A percentile compares a stretch with the other conserved stretches of the same genome.
These are phyloP conservation scores for Ogataea pignaliae DNA, from an alignment of 805 yeast genomes.

Conservation along the genomic window DNA sequence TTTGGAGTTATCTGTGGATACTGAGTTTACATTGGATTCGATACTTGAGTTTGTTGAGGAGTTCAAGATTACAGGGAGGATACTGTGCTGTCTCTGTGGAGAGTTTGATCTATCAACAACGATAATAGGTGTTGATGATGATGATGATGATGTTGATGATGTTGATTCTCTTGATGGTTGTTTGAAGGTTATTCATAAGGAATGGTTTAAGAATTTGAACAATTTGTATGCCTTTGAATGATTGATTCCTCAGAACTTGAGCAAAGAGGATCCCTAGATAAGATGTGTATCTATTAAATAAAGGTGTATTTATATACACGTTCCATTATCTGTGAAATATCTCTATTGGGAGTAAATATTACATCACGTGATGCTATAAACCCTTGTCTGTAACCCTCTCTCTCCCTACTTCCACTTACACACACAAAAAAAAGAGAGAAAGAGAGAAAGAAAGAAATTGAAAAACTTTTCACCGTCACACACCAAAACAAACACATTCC, in stretches of 20 bases:
- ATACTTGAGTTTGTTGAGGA: constrained; percentile 22
- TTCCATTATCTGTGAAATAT: no score
- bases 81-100: constrained; percentile 32
- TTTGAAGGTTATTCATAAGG: constrained; percentile 8
- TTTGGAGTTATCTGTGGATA: background rate
- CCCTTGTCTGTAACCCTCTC: background rate
- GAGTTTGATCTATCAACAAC: constrained; percentile 19
- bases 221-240: constrained; percentile 34
- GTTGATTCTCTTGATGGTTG: constrained; percentile 5
- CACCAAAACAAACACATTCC: no score
- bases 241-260: no score
- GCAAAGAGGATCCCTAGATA: no score
- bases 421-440: background rate
- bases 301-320: no score
- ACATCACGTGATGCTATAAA: no score
- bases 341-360: no score
- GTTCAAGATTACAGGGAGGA: constrained; percentile 31
- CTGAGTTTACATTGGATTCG: constrained; percentile 14
- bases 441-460: no score
- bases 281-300: no score
- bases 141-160: background rate
- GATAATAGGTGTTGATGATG: background rate
- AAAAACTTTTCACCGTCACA: background rate
- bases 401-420: no score
- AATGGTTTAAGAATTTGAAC: constrained; percentile 25